A percentile compares a stretch with the other conserved stretches of the same genome.
Evolutionary conservation across 257 asterid genomes (phyloP).

Genomic region (Lithospermum erythrorhizon): DNA sequence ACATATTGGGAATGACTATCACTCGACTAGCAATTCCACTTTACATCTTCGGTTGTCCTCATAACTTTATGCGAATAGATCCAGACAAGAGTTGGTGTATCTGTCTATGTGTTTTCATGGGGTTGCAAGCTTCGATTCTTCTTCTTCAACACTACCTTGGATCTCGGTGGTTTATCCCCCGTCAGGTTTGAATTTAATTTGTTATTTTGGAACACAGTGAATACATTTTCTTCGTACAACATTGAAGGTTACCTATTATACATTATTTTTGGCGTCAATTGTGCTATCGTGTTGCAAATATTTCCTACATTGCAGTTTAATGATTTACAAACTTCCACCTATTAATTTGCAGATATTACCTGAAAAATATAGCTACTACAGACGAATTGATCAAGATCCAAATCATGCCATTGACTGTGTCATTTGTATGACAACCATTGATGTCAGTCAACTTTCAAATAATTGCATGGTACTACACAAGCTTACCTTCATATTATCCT

Average conservation of each 20-base stretch:
- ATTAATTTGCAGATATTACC: conserved; percentile 62
- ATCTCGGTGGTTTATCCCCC: conserved; percentile 90
- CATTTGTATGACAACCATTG: conserved; percentile 89
- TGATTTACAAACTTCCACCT: neutral
- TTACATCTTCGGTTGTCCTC: conserved; percentile 83
- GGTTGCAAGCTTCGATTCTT: conserved; percentile 63
- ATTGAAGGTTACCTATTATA: neutral
- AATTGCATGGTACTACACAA: conserved; percentile 72
- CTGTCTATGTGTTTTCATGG: conserved; percentile 58
- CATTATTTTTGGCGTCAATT: neutral
- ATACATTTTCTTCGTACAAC: neutral
- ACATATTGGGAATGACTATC: conserved; percentile 71
- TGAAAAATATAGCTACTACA: conserved; percentile 73
- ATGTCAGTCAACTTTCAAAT: conserved; percentile 48
- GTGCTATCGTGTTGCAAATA: neutral
- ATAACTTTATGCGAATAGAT: conserved; percentile 89
- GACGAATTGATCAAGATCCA: conserved; percentile 58
- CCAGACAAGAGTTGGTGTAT: conserved; percentile 67
- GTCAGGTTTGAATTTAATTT: conserved; percentile 41
- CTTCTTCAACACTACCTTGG: conserved; percentile 90
- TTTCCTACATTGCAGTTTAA: no score
- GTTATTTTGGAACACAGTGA: neutral
- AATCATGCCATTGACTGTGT: conserved; percentile 66
- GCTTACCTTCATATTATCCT: neutral
- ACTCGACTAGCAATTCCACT: conserved; percentile 85